These are phyloP conservation scores for Sideroxylon spinosum DNA, from an alignment of 179 eudicot genomes.

Conservation along the genomic window DNA sequence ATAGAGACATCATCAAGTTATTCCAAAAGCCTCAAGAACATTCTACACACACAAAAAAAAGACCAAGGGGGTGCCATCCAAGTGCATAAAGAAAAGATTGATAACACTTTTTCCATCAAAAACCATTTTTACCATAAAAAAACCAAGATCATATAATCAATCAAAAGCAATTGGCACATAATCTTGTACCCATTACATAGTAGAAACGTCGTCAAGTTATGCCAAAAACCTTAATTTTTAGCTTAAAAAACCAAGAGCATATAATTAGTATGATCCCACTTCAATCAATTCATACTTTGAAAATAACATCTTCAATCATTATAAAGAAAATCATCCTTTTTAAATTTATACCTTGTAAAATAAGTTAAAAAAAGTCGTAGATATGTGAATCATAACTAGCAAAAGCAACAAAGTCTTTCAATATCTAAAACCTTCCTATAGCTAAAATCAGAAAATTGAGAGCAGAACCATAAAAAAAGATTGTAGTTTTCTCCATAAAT, in stretches of 20 bases:
- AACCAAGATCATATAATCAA: no score
- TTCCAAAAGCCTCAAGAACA: no score
- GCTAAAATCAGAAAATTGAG: background rate
- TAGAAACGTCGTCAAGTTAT: background rate
- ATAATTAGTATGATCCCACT: background rate
- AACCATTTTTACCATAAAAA: background rate
- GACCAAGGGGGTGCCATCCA: no score
- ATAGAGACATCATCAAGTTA: background rate
- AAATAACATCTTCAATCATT: background rate
- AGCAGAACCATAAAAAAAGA: background rate
- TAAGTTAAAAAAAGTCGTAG: background rate
- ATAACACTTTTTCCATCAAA: no score
- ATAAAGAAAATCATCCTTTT: background rate
- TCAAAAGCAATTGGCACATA: constrained; percentile 77
- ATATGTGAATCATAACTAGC: background rate
- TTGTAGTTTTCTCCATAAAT: background rate
- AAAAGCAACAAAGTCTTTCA: background rate
- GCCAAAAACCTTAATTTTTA: no score
- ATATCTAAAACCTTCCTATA: background rate
- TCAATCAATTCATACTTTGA: background rate
- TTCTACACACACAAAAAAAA: no score
- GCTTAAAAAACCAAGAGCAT: background rate
- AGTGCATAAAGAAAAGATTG: no score
- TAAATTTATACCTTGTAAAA: background rate
- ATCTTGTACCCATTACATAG: constrained; percentile 37